Base-by-base conservation (phyloP, 495 filamentous ascomycete species). In the Polyplosphaeria fusca region DNA sequence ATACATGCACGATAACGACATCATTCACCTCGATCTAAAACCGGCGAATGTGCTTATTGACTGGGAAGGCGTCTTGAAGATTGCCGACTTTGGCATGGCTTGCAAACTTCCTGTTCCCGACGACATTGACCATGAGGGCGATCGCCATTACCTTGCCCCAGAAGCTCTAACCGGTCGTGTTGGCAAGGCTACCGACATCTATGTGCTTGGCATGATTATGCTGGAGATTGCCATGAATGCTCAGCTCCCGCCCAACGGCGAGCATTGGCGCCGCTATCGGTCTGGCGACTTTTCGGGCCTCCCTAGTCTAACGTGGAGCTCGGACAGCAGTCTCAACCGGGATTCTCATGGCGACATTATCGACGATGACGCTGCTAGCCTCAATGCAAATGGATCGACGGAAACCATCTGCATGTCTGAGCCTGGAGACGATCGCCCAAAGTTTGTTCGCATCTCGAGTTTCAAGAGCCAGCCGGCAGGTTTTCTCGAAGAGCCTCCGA, bases 61-160 rank as follows among this genome's bases (percentile, higher is more conserved):
- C 7, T 91, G 87, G 68, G 90, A 96, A 69, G 94, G 93, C 23
- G 82, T 86, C 19, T 74, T 98, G 37, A 98, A 97, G 71, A 94
- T 98, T 64, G 92, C 83, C 40, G 93, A 98, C 72, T 98, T 98
- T 69, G 93, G 93, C 37, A 83, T 97, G 79, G 91, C 93, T 38
- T 81, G 83, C n/a, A 61, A 72, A 14, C 89, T 86, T 83, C 91
- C 92, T 1, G 86, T 84, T 5, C 78, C 84, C 46, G 73, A 79
- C 22, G 82, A 82, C 22, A 84, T 94, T 32, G 93, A 98, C 50
- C 83, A 87, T 26, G 93, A 98, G 72, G 93, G 93, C 16, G 93
- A 98, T 65, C 87, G 93, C 41, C 88, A 93, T 66, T 98, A 98
- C 67, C 90, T 98, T 64, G 91, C 86, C 5, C 91, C 91, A 0